Evolutionary conservation across 78 protist species (phyloP).

Genomic region (Dictyostelium intermedium): DNA sequence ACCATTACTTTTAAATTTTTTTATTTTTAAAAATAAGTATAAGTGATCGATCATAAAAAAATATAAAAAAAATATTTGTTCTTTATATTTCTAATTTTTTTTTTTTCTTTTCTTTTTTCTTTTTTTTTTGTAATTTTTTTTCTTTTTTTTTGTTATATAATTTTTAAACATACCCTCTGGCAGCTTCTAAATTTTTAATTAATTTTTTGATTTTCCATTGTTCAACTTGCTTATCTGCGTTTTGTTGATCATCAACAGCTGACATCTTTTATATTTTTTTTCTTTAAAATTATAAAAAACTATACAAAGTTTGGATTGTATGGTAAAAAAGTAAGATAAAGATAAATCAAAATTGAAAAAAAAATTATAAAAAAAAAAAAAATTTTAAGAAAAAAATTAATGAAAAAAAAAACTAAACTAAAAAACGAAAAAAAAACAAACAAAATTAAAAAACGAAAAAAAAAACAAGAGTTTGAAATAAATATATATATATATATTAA

Average conservation of each 20-base stretch:
- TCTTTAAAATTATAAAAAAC: neutral
- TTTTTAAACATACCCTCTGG: constrained; percentile 91
- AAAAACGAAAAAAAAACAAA: neutral
- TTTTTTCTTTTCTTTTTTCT: neutral
- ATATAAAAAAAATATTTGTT: too few species aligned
- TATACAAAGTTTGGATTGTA: neutral
- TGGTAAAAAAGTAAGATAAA: neutral
- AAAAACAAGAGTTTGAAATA: too few species aligned
- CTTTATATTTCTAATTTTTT: too few species aligned
- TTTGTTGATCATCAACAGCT: constrained; percentile 8
- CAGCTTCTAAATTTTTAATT: constrained; percentile 90
- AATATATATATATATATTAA: too few species aligned
- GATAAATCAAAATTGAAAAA: neutral
- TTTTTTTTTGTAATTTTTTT: neutral
- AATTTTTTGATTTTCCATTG: constrained; percentile 95
- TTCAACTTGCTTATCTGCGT: constrained; percentile 85
- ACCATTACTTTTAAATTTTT: constrained; percentile 95
- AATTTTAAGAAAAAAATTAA: neutral
- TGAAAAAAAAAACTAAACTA: neutral
- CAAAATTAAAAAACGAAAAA: neutral
- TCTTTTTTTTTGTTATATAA: neutral
- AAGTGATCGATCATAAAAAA: neutral
- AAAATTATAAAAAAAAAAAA: neutral
- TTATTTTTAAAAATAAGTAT: neutral
- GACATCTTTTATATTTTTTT: constrained; percentile 48